A percentile compares a stretch with the other conserved stretches of the same genome.
Evolutionary conservation across 164 flowering plant species (phyloP).

Genomic region (Stephania cephalantha): DNA sequence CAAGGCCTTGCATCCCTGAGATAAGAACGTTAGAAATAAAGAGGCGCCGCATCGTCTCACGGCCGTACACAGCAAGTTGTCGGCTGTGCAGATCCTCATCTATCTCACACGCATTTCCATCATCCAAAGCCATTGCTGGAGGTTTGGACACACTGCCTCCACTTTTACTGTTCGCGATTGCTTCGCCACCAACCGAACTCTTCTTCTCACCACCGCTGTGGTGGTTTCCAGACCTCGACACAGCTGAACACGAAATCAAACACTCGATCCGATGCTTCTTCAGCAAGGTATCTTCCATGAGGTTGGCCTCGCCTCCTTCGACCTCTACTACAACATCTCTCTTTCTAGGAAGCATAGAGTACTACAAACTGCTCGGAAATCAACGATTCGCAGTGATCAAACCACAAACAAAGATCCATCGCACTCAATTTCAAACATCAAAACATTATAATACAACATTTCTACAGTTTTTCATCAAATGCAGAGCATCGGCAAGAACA

Average conservation of each 20-base stretch:
- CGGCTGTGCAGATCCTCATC: constrained; percentile 95
- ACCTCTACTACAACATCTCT: constrained; percentile 35
- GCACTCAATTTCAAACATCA: background rate
- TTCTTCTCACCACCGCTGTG: constrained; percentile 3
- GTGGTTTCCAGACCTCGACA: constrained; percentile 6
- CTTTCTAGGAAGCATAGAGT: constrained; percentile 53
- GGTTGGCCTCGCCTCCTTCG: constrained; percentile 18
- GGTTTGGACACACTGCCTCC: constrained; percentile 4
- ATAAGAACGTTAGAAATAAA: constrained; percentile 75
- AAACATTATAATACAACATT: background rate
- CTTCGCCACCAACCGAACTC: background rate
- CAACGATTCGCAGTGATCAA: background rate
- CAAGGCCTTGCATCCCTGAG: constrained; percentile 90
- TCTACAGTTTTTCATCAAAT: background rate
- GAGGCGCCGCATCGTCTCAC: constrained; percentile 84
- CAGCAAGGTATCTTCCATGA: constrained; percentile 15
- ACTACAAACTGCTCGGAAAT: constrained; percentile 33
- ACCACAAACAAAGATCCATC: background rate
- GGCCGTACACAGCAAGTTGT: constrained; percentile 87
- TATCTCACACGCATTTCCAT: constrained; percentile 43
- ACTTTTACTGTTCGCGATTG: constrained; percentile 4
- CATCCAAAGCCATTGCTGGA: constrained; percentile 31
- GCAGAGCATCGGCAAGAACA: background rate
- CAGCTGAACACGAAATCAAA: constrained; percentile 18
- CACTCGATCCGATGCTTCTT: constrained; percentile 29